These are phyloP conservation scores for Suhomyces anneliseae DNA, from an alignment of 1,139 yeast genomes.

Conservation along the genomic window DNA sequence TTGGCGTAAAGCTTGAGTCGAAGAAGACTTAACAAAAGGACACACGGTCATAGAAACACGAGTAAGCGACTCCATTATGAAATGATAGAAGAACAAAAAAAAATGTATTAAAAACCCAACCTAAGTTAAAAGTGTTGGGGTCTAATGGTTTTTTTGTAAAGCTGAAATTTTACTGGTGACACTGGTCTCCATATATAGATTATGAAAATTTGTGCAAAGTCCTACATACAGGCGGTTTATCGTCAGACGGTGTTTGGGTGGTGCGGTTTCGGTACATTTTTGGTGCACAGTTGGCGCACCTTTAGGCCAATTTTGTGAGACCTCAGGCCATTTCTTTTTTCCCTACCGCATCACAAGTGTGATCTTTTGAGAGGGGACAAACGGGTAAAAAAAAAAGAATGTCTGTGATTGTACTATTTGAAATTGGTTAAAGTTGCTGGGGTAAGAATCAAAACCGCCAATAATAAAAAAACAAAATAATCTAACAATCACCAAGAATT, in stretches of 20 bases:
- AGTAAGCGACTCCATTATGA: conserved; percentile 72
- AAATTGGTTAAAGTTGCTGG: too few relatives aligned
- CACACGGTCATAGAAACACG: conserved; percentile 79
- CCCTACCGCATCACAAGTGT: background rate
- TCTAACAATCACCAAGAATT: too few relatives aligned
- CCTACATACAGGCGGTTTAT: conserved; percentile 3
- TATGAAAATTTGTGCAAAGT: conserved; percentile 7
- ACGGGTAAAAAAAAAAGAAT: background rate
- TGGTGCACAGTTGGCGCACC: background rate
- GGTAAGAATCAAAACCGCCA: too few relatives aligned
- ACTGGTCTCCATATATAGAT: conserved; percentile 1
- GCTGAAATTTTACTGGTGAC: background rate
- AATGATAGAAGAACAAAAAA: background rate
- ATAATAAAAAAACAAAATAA: too few relatives aligned
- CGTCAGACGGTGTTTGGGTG: background rate
- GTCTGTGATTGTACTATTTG: too few relatives aligned
- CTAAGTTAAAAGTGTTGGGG: background rate
- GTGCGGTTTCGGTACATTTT: background rate
- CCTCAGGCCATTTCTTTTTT: background rate
- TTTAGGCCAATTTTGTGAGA: background rate
- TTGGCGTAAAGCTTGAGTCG: conserved; percentile 60
- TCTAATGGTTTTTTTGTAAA: background rate
- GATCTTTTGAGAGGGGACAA: background rate
- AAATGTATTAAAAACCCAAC: background rate
- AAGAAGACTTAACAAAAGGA: conserved; percentile 77